These are phyloP conservation scores for Emmonsiellopsis sp. DNA, from an alignment of 2,329 filamentous ascomycete genomes.

Conservation along the genomic window DNA sequence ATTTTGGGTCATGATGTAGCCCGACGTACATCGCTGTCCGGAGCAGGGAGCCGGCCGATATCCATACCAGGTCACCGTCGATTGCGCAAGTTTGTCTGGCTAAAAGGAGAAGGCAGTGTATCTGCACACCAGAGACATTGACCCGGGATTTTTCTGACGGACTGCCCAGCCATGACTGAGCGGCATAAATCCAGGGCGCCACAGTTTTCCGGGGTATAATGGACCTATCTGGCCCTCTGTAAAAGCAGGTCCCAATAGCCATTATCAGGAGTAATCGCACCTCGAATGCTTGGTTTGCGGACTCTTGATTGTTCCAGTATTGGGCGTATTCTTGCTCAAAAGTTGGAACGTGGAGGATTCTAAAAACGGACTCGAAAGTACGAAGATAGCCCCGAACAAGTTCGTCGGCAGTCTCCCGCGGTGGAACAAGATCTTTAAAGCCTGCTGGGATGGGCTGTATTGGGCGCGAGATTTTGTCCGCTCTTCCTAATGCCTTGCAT, in stretches of 20 bases:
- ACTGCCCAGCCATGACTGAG: conserved; percentile 24
- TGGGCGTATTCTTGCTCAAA: conserved; percentile 48
- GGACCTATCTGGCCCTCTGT: conserved; percentile 16
- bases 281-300: conserved; percentile 38
- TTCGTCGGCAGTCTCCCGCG: conserved; percentile 36
- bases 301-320: conserved; percentile 39
- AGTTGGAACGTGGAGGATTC: conserved; percentile 49
- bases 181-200: conserved; percentile 28
- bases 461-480: conserved; percentile 39
- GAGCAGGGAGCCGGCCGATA: conserved; percentile 28
- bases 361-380: conserved; percentile 47
- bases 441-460: neutral
- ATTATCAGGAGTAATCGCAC: conserved; percentile 30
- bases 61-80: conserved; percentile 26
- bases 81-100: conserved; percentile 24
- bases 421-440: conserved; percentile 35
- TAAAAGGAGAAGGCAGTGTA: conserved; percentile 25
- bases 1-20: conserved; percentile 29
- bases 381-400: conserved; percentile 46
- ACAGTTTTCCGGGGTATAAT: conserved; percentile 39
- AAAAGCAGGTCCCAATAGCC: conserved; percentile 38
- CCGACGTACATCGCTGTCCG: conserved; percentile 35
- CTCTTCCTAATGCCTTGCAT: conserved; percentile 42
- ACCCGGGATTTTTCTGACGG: conserved; percentile 22
- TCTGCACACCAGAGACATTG: conserved; percentile 23